Conservation (phyloP, 2,329 filamentous ascomycete species). For the Nectriaceae sp. region DNA sequence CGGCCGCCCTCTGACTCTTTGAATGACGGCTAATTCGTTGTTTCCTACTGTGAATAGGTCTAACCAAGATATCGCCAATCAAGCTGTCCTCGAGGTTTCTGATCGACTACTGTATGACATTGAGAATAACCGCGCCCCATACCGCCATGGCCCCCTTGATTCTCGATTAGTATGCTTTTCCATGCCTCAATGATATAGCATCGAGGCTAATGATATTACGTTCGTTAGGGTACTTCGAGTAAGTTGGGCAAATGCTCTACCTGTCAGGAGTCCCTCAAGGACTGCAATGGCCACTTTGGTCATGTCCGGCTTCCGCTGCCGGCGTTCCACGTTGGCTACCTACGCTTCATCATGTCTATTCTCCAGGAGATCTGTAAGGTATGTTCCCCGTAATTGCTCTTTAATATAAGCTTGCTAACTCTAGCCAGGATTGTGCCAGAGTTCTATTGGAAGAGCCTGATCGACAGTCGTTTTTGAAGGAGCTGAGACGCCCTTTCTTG, state of each 20-base stretch:
- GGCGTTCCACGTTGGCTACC: constrained; percentile 93
- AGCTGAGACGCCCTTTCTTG: constrained; percentile 76
- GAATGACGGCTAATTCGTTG: not conserved
- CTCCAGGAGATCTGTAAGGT: constrained; percentile 94
- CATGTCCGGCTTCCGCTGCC: constrained; percentile 89
- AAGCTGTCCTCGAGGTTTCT: constrained; percentile 93
- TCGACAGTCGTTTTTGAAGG: constrained; percentile 74
- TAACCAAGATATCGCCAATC: constrained; percentile 91
- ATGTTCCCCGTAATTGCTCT: constrained; percentile 1
- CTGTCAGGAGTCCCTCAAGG: constrained; percentile 77
- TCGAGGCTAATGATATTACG: constrained; percentile 2
- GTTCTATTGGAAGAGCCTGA: constrained; percentile 82
- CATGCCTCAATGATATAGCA: not conserved
- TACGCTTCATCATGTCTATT: constrained; percentile 89
- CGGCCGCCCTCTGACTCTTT: constrained; percentile 6
- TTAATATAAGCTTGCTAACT: constrained; percentile 7
- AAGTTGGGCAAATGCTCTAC: constrained; percentile 81
- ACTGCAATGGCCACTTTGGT: constrained; percentile 94
- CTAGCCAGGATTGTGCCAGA: constrained; percentile 69
- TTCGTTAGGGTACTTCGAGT: constrained; percentile 71
- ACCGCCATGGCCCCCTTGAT: constrained; percentile 84
- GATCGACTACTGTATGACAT: constrained; percentile 93
- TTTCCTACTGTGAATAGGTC: constrained; percentile 54
- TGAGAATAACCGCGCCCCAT: constrained; percentile 73
- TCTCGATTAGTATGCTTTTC: constrained; percentile 62